phyloP scores from a whole-genome alignment of 2,329 filamentous ascomycete genomes.

The Cordyceps sp. region DNA sequence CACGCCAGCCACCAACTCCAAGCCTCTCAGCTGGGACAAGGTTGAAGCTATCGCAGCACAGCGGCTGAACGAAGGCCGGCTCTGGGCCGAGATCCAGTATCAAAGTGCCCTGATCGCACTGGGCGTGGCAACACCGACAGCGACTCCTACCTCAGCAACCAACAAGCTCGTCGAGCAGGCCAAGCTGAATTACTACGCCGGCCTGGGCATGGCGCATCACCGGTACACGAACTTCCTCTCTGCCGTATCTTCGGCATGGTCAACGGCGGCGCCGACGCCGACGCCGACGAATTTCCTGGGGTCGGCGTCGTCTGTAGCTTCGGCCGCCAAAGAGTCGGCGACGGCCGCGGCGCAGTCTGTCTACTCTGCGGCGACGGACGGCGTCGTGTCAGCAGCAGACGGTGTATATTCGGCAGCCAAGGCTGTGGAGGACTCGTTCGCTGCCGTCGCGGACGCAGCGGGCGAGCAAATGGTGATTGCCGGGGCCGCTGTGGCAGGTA shows the following conservation, averaged over 20 bases:
- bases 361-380: slow-evolving; percentile 25
- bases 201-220: slow-evolving; percentile 61
- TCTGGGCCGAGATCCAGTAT: slow-evolving; percentile 55
- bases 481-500: slow-evolving; percentile 20
- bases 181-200: slow-evolving; percentile 56
- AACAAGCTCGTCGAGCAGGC: slow-evolving; percentile 46
- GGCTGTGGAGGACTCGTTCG: slow-evolving; percentile 20
- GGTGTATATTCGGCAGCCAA: slow-evolving; percentile 29
- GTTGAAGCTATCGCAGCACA: slow-evolving; percentile 52
- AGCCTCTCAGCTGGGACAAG: slow-evolving; percentile 27
- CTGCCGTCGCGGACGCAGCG: slow-evolving; percentile 27
- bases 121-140: slow-evolving; percentile 36
- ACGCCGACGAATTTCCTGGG: slow-evolving; percentile 36
- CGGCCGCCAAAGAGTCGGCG: slow-evolving; percentile 29
- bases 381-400: slow-evolving; percentile 31
- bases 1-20: slow-evolving; percentile 22
- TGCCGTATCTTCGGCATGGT: slow-evolving; percentile 54
- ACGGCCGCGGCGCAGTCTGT: slow-evolving; percentile 27
- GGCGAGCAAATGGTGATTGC: slow-evolving; percentile 19
- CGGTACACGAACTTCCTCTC: slow-evolving; percentile 61
- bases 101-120: slow-evolving; percentile 49
- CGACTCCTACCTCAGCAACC: slow-evolving; percentile 25
- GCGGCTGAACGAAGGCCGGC: slow-evolving; percentile 52
- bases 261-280: slow-evolving; percentile 39
- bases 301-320: slow-evolving; percentile 31